phyloP scores from a whole-genome alignment of 176 grass and related monocot species.

The Cenchrus americanus region DNA sequence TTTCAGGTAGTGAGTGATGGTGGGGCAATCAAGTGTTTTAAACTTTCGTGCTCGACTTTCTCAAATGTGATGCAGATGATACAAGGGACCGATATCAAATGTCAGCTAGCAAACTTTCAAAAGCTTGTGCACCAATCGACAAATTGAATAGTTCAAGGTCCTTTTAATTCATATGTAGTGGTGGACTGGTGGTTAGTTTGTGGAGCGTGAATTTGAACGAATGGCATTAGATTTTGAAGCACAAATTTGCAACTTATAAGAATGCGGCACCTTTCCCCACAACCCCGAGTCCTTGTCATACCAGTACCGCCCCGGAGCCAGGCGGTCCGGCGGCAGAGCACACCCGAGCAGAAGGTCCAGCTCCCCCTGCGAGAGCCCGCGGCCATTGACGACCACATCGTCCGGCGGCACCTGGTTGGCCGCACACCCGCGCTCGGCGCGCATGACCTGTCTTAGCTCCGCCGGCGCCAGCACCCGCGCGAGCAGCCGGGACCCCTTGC shows the following conservation, averaged over 20 bases:
- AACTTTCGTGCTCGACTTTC: not conserved
- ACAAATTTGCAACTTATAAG: not conserved
- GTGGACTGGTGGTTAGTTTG: not conserved
- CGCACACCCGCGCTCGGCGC: slow-evolving; percentile 58
- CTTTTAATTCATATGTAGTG: not conserved
- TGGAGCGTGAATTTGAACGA: not conserved
- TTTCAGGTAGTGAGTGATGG: not conserved
- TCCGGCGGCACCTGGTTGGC: slow-evolving; percentile 59
- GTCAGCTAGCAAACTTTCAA: not conserved
- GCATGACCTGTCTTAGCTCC: slow-evolving; percentile 63
- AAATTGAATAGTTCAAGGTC: not conserved
- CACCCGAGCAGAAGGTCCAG: slow-evolving; percentile 57
- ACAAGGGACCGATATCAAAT: not conserved
- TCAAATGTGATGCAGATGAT: not conserved
- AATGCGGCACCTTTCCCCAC: slow-evolving; percentile 66
- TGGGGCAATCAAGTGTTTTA: not conserved
- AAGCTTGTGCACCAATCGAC: not conserved
- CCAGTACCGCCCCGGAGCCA: slow-evolving; percentile 63
- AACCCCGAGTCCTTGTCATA: slow-evolving; percentile 78
- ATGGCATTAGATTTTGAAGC: not conserved
- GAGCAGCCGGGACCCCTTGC: slow-evolving; percentile 59
- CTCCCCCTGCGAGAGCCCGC: slow-evolving; percentile 57
- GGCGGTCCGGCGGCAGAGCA: slow-evolving; percentile 42
- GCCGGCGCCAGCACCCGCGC: slow-evolving; percentile 53
- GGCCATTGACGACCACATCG: slow-evolving; percentile 60